A percentile compares a stretch with the other conserved stretches of the same genome.
Evolutionary conservation across 2,329 filamentous ascomycete genomes (phyloP).

Genomic region (Trichoderma arundinaceum): DNA sequence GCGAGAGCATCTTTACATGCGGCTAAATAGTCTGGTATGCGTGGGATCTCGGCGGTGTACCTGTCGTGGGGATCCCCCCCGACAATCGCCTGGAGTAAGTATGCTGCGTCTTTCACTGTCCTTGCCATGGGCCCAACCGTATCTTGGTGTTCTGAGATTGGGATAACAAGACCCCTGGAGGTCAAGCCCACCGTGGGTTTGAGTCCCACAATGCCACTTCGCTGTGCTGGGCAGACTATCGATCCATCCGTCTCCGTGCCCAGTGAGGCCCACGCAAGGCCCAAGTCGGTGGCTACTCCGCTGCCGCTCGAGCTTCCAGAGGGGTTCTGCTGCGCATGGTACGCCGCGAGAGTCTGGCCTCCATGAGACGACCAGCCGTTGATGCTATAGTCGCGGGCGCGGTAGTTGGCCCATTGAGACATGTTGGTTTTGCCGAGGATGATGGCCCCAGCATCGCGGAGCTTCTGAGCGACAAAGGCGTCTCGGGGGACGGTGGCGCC

Average conservation of each 20-base stretch:
- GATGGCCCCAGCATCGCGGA: constrained; percentile 63
- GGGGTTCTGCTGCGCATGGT: constrained; percentile 65
- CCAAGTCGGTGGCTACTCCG: constrained; percentile 63
- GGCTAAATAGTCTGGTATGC: constrained; percentile 62
- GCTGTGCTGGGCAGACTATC: constrained; percentile 59
- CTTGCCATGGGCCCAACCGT: constrained; percentile 67
- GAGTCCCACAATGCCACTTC: constrained; percentile 68
- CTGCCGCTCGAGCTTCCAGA: constrained; percentile 66
- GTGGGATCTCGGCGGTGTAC: constrained; percentile 55
- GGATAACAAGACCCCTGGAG: constrained; percentile 66
- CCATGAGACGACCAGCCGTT: constrained; percentile 70
- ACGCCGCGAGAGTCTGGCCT: constrained; percentile 65
- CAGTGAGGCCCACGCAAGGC: constrained; percentile 62
- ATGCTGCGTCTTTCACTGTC: constrained; percentile 67
- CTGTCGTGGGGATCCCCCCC: constrained; percentile 64
- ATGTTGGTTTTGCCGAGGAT: constrained; percentile 69
- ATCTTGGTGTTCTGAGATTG: constrained; percentile 67
- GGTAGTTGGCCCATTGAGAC: constrained; percentile 67
- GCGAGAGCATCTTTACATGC: constrained; percentile 61
- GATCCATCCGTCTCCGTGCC: constrained; percentile 64
- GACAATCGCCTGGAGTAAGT: constrained; percentile 66
- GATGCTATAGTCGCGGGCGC: constrained; percentile 58
- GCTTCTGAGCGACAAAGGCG: constrained; percentile 61
- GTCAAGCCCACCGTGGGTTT: constrained; percentile 71
- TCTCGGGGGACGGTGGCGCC: constrained; percentile 62